phyloP scores from a whole-genome alignment of 129 eudicot genomes.

The Glebionis coronaria region DNA sequence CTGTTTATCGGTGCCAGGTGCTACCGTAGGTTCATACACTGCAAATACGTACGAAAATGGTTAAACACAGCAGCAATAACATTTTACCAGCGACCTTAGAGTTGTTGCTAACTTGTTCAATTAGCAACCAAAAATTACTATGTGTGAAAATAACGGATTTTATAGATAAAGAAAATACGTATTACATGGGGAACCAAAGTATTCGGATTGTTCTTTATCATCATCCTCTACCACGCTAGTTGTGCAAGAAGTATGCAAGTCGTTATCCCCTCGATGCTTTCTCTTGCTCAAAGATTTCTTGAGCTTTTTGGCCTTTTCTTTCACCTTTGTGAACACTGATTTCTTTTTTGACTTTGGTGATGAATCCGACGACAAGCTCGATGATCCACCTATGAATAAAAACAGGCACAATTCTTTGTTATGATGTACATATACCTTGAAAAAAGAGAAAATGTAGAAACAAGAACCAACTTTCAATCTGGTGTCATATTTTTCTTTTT shows the following conservation, averaged over 20 bases:
- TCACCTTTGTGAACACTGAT: constrained; percentile 64
- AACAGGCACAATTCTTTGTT: constrained; percentile 1
- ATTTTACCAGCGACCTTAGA: not conserved
- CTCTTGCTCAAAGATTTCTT: constrained; percentile 44
- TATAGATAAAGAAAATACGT: not conserved
- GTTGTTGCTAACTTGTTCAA: not conserved
- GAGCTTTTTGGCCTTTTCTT: constrained; percentile 72
- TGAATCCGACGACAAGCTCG: constrained; percentile 29
- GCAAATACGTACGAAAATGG: constrained; percentile 10
- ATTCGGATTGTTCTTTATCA: constrained; percentile 49
- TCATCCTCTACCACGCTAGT: constrained; percentile 28
- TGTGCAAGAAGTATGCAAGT: constrained; percentile 37
- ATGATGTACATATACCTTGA: not conserved
- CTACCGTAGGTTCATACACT: constrained; percentile 56
- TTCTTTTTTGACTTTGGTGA: constrained; percentile 37
- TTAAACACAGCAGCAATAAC: not conserved
- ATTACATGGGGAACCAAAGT: constrained; percentile 67
- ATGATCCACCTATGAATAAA: constrained; percentile 36
- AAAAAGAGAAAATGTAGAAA: not conserved
- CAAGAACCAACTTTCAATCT: not conserved
- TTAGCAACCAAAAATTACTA: not conserved
- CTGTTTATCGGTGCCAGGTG: constrained; percentile 39
- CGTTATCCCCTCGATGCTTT: constrained; percentile 36
- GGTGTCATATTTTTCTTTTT: no score
- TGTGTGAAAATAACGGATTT: not conserved